These are phyloP conservation scores for Diddensiella caesifluorescens DNA, from an alignment of 805 yeast genomes.

Conservation along the genomic window DNA sequence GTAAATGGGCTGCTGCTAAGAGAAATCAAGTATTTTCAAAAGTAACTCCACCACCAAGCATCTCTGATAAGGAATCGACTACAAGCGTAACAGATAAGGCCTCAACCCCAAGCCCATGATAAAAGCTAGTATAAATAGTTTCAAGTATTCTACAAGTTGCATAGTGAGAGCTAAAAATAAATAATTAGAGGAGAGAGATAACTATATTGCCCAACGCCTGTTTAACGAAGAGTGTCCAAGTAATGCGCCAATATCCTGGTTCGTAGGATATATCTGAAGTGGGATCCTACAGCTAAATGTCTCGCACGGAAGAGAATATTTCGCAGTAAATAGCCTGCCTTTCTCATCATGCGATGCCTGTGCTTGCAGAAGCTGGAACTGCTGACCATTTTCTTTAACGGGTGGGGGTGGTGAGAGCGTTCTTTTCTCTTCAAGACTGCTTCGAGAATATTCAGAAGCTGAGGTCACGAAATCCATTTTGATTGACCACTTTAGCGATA, in stretches of 20 bases:
- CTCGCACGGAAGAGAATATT: slow-evolving; percentile 20
- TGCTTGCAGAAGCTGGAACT: neutral
- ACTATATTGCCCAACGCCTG: slow-evolving; percentile 13
- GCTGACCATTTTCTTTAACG: too few relatives aligned
- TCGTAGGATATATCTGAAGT: slow-evolving; percentile 41
- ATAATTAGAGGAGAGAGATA: neutral
- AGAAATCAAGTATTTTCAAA: slow-evolving; percentile 8
- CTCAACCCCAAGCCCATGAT: neutral
- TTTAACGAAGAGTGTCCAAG: slow-evolving; percentile 19
- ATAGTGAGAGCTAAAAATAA: neutral
- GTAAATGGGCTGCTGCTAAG: slow-evolving; percentile 18
- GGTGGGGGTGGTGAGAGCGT: too few relatives aligned
- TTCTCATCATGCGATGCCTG: slow-evolving; percentile 1
- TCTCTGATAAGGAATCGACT: neutral
- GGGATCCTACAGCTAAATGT: slow-evolving; percentile 42
- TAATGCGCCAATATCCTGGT: slow-evolving; percentile 46
- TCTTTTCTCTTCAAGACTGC: too few relatives aligned
- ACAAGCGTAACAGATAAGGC: neutral
- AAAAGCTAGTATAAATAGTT: slow-evolving; percentile 1
- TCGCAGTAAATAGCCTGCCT: slow-evolving; percentile 14
- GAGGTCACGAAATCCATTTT: slow-evolving; percentile 31
- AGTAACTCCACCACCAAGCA: neutral
- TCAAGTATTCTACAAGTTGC: neutral
- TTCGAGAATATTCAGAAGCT: slow-evolving; percentile 8
- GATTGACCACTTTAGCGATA: slow-evolving; percentile 30